Conservation (phyloP, 352 stramenopile species). For the Phytophthora cryptogea region DNA sequence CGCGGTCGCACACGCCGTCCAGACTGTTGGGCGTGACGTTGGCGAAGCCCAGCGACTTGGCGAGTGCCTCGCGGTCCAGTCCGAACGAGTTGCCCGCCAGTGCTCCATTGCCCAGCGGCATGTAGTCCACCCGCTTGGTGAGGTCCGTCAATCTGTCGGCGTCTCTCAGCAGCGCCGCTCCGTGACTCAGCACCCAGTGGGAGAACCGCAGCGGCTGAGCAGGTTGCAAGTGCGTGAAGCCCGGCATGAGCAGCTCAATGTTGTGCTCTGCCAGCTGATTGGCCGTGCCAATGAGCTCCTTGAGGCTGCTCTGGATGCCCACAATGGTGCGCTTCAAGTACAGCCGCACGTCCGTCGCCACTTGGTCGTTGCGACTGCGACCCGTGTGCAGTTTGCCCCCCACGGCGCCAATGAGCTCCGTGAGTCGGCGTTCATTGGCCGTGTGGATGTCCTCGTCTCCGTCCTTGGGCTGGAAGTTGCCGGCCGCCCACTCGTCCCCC, state of each 20-base stretch:
- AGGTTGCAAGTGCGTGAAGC: conserved; percentile 99
- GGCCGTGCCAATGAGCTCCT: conserved; percentile 91
- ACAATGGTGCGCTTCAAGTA: conserved; percentile 90
- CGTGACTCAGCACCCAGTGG: conserved; percentile 98
- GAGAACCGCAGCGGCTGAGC: conserved; percentile 98
- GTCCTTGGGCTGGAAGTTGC: conserved; percentile 87
- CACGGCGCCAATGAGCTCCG: conserved; percentile 95
- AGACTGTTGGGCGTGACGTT: conserved; percentile 96
- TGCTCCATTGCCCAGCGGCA: conserved; percentile 96
- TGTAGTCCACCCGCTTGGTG: conserved; percentile 94
- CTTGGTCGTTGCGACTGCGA: conserved; percentile 97
- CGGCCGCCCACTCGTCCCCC: conserved; percentile 34
- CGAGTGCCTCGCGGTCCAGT: conserved; percentile 94
- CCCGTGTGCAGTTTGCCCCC: conserved; percentile 98
- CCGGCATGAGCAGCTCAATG: conserved; percentile 97
- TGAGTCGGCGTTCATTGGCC: conserved; percentile 98
- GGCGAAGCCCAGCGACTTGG: conserved; percentile 93
- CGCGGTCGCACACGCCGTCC: conserved; percentile 97
- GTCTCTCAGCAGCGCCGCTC: conserved; percentile 93
- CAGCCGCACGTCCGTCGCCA: conserved; percentile 97
- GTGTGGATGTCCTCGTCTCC: conserved; percentile 99
- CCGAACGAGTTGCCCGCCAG: conserved; percentile 98
- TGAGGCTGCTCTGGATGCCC: conserved; percentile 73
- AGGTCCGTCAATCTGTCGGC: conserved; percentile 94
- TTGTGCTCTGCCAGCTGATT: conserved; percentile 90